Percentiles rank a stretch among this genome's conserved stretches.
These are phyloP conservation scores for Plasmodium inui DNA, from an alignment of 169 alveolate species.

Conservation along the genomic window DNA sequence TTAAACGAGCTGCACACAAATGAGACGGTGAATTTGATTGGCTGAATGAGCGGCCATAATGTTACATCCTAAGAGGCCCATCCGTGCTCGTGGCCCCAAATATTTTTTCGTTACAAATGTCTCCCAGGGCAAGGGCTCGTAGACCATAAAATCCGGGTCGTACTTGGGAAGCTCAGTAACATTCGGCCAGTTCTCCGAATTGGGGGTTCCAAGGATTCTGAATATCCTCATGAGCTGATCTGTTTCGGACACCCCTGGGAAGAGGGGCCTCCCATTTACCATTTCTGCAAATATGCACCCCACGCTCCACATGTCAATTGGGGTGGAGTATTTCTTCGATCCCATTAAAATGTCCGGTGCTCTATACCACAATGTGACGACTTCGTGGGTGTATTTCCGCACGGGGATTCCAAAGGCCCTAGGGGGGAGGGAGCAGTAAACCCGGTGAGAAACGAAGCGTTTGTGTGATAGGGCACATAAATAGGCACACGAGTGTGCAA, in stretches of 20 bases:
- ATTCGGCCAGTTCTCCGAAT: constrained; percentile 93
- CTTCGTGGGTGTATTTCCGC: constrained; percentile 98
- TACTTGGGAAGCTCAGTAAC: constrained; percentile 94
- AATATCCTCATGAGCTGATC: constrained; percentile 97
- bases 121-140: constrained; percentile 84
- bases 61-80: background rate
- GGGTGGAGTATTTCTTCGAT: constrained; percentile 96
- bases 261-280: constrained; percentile 98
- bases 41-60: background rate
- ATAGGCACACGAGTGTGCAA: constrained; percentile 57
- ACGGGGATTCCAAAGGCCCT: constrained; percentile 99
- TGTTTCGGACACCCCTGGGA: constrained; percentile 97
- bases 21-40: background rate
- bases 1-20: background rate
- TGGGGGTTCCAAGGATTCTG: constrained; percentile 96
- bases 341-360: constrained; percentile 99
- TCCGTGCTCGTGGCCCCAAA: background rate
- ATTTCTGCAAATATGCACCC: constrained; percentile 98
- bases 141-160: constrained; percentile 87
- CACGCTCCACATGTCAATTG: constrained; percentile 99
- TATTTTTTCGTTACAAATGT: constrained; percentile 72
- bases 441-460: background rate
- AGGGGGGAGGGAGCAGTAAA: background rate
- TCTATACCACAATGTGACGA: constrained; percentile 98
- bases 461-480: constrained; percentile 39